These are phyloP conservation scores for Jackrogersella multiformis DNA, from an alignment of 495 filamentous ascomycete species.

Conservation along the genomic window DNA sequence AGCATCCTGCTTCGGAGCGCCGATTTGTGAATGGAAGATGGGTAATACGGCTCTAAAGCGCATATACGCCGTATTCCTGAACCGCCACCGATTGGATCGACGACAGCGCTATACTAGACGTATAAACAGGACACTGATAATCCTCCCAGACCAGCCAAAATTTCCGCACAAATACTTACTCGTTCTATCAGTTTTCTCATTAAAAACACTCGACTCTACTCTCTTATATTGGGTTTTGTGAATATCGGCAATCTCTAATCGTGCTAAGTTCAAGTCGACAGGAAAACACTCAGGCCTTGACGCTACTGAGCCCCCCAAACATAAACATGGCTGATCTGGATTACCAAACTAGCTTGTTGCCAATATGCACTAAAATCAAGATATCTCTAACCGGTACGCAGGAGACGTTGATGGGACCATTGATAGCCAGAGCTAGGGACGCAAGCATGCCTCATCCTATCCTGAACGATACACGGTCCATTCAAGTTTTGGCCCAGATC, in stretches of 20 bases:
- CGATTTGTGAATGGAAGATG: neutral
- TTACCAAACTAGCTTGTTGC: neutral
- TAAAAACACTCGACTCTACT: too few species aligned
- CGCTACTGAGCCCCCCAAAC: neutral
- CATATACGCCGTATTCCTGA: slow-evolving; percentile 30
- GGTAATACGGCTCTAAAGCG: neutral
- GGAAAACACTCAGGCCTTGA: neutral
- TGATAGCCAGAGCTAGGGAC: slow-evolving; percentile 30
- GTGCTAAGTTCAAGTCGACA: neutral
- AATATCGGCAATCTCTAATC: neutral
- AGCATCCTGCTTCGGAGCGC: neutral
- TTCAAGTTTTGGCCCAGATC: slow-evolving; percentile 26
- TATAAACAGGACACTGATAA: neutral
- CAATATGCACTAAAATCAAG: slow-evolving; percentile 14
- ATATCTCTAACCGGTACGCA: slow-evolving; percentile 25
- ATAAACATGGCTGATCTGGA: neutral
- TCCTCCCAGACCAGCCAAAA: neutral
- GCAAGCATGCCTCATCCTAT: slow-evolving; percentile 25
- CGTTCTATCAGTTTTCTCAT: neutral
- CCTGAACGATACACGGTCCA: slow-evolving; percentile 33
- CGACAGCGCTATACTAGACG: neutral
- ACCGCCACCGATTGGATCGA: neutral
- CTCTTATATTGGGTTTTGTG: neutral
- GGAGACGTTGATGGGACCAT: slow-evolving; percentile 30
- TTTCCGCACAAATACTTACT: too few species aligned